Evolutionary conservation across 305 asterid genomes (phyloP).

Genomic region (Fraxinus nigra): DNA sequence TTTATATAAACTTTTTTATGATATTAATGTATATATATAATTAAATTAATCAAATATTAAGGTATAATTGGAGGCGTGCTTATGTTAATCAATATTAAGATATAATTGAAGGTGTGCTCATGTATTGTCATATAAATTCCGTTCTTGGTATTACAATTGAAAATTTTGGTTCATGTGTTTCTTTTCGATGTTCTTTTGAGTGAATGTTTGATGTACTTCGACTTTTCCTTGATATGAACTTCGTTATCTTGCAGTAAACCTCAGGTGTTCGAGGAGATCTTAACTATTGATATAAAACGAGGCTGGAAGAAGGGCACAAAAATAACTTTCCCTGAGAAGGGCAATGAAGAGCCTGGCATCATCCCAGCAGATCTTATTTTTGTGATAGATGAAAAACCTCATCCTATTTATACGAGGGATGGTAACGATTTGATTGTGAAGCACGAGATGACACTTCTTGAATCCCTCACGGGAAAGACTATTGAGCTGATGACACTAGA

Average conservation of each 20-base stretch:
- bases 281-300: slow-evolving; percentile 76
- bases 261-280: slow-evolving; percentile 62
- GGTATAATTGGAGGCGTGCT: background rate
- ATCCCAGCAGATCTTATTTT: slow-evolving; percentile 82
- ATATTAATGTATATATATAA: background rate
- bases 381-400: slow-evolving; percentile 78
- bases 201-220: background rate
- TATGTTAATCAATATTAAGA: background rate
- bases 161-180: background rate
- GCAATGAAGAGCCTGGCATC: slow-evolving; percentile 84
- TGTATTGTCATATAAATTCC: background rate
- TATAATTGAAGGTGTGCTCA: background rate
- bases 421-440: slow-evolving; percentile 67
- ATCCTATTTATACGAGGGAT: slow-evolving; percentile 58
- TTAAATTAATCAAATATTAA: background rate
- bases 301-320: slow-evolving; percentile 98
- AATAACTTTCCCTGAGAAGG: slow-evolving; percentile 87
- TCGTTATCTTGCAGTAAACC: slow-evolving; percentile 47
- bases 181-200: background rate
- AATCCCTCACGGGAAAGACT: slow-evolving; percentile 76
- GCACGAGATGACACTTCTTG: slow-evolving; percentile 76
- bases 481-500: slow-evolving; percentile 67
- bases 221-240: slow-evolving; percentile 20
- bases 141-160: background rate
- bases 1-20: background rate